These are phyloP conservation scores for Chlamydomonas urium DNA, from an alignment of 139 green algal species.

Conservation along the genomic window DNA sequence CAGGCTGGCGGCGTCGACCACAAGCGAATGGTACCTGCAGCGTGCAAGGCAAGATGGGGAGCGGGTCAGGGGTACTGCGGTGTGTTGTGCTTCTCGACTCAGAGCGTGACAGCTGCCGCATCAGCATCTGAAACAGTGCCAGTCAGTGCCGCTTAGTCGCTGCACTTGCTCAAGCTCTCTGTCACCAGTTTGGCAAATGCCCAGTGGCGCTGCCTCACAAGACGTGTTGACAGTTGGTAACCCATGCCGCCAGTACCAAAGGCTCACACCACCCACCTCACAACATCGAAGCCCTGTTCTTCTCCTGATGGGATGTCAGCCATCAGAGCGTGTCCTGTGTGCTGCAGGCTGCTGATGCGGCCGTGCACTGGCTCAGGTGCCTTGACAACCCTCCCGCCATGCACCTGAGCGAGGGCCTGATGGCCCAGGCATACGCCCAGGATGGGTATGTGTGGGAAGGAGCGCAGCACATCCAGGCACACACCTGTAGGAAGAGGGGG, in stretches of 20 bases:
- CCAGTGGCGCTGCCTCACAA: too few relatives aligned
- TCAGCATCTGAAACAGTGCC: too few relatives aligned
- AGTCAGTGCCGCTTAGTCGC: too few relatives aligned
- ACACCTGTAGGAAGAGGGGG: conserved; percentile 58
- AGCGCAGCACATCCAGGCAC: conserved; percentile 59
- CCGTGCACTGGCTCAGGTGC: conserved; percentile 90
- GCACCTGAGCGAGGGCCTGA: conserved; percentile 77
- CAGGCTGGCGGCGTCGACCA: conserved; percentile 64
- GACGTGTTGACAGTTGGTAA: too few relatives aligned
- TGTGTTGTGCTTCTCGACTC: background rate
- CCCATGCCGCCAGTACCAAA: too few relatives aligned
- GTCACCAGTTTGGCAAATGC: too few relatives aligned
- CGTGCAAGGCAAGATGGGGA: background rate
- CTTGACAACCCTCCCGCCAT: conserved; percentile 62
- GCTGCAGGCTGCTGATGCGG: conserved; percentile 66
- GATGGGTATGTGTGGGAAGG: conserved; percentile 62
- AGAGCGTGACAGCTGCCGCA: too few relatives aligned
- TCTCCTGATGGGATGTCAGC: conserved; percentile 66
- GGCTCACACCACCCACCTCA: too few relatives aligned
- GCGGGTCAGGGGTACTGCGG: too few relatives aligned
- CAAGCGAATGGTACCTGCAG: conserved; percentile 91
- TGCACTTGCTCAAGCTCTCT: too few relatives aligned
- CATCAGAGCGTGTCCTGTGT: conserved; percentile 78
- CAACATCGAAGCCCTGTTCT: conserved; percentile 46
- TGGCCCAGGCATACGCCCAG: conserved; percentile 97